Conservation (phyloP, 2,329 filamentous ascomycete species). For the Fonsecaea pedrosoi region DNA sequence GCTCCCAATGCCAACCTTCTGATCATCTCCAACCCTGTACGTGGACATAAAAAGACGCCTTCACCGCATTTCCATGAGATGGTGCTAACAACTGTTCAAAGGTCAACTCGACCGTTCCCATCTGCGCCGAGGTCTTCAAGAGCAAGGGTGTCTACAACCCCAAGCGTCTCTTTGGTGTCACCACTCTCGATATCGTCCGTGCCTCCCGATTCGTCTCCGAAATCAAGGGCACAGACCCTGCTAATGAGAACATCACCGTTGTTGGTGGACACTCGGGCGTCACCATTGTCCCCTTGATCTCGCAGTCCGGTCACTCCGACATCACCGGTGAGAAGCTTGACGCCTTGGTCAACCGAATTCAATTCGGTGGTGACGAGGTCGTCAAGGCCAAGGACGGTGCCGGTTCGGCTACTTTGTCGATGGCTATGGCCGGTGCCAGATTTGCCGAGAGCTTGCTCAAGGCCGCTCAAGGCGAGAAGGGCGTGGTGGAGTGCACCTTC, state of each 20-base stretch:
- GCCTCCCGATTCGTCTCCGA: constrained; percentile 97
- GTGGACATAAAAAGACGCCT: constrained; percentile 34
- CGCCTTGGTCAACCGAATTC: constrained; percentile 87
- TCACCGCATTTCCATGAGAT: constrained; percentile 19
- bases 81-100: constrained; percentile 39
- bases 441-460: constrained; percentile 92
- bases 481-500: constrained; percentile 93
- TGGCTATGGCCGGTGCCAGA: constrained; percentile 91
- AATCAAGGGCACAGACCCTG: constrained; percentile 88
- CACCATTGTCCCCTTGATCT: constrained; percentile 97
- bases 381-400: constrained; percentile 99
- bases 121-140: constrained; percentile 97
- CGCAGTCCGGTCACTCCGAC: constrained; percentile 85
- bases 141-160: constrained; percentile 94
- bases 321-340: constrained; percentile 77
- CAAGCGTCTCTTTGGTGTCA: constrained; percentile 98
- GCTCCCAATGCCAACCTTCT: constrained; percentile 93
- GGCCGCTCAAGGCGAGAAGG: constrained; percentile 90
- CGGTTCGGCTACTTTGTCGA: constrained; percentile 95
- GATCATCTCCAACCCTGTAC: constrained; percentile 94
- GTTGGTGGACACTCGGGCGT: constrained; percentile 97
- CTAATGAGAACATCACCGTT: constrained; percentile 92
- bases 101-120: constrained; percentile 99
- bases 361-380: constrained; percentile 99
- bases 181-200: constrained; percentile 97